Evolutionary conservation across 495 filamentous ascomycete species (phyloP).

Genomic region (Talaromyces nanjingensis): DNA sequence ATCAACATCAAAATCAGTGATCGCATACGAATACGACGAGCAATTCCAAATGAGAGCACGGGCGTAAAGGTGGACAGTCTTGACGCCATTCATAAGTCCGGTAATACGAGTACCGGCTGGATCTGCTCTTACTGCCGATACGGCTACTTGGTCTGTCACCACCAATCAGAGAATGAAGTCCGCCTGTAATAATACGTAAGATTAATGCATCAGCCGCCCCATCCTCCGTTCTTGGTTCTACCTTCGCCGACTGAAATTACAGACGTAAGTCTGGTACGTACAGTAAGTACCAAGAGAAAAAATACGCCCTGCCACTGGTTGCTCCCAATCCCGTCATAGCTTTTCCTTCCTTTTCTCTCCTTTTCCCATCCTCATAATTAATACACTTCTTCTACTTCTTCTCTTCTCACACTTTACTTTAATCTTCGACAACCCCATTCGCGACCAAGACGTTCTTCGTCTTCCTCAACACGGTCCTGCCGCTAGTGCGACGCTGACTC

Average conservation of each 20-base stretch:
- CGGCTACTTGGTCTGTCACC: background rate
- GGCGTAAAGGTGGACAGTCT: background rate
- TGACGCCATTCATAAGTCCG: background rate
- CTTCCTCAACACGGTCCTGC: slow-evolving; percentile 2
- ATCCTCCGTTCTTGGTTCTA: background rate
- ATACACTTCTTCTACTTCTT: background rate
- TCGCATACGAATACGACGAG: background rate
- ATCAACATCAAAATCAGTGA: background rate
- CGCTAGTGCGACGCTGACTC: slow-evolving; percentile 3
- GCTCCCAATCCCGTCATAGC: slow-evolving; percentile 1
- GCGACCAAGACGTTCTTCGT: slow-evolving; percentile 1
- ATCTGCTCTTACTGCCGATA: background rate
- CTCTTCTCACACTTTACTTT: background rate
- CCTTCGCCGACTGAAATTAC: background rate
- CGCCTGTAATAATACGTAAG: background rate
- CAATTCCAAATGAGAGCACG: background rate
- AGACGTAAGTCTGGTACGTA: background rate
- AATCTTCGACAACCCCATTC: background rate
- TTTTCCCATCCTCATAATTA: background rate
- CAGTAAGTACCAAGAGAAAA: background rate
- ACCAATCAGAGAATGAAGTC: background rate
- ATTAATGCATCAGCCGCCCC: background rate
- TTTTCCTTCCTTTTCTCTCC: slow-evolving; percentile 3
- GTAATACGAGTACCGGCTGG: slow-evolving; percentile 2
- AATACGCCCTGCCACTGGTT: background rate